Conservation (phyloP, 2,329 filamentous ascomycete genomes). For the Botrytis sinoallii region DNA sequence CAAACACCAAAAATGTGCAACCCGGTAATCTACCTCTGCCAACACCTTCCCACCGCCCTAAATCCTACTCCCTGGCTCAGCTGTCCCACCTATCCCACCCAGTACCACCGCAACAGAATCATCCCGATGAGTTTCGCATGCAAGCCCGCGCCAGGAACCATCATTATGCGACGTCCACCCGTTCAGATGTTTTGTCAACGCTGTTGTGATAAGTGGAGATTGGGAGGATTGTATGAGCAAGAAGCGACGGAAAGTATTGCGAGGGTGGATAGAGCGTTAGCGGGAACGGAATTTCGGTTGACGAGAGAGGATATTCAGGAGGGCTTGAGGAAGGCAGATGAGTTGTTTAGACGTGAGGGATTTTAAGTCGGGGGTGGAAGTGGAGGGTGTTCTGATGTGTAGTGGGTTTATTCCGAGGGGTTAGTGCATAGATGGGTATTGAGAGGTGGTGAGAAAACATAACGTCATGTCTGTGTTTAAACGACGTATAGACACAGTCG, state of each 20-base stretch:
- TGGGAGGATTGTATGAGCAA: background rate
- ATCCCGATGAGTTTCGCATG: background rate
- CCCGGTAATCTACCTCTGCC: background rate
- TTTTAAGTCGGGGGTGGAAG: no score
- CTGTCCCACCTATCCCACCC: background rate
- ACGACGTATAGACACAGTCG: background rate
- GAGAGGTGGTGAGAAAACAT: background rate
- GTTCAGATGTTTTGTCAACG: background rate
- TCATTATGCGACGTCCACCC: background rate
- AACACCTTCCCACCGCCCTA: conserved; percentile 4
- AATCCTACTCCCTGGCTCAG: background rate
- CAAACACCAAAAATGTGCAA: background rate
- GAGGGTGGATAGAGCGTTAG: conserved; percentile 39
- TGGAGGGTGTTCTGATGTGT: no score
- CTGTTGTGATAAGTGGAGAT: conserved; percentile 15
- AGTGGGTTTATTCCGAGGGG: conserved; percentile 5
- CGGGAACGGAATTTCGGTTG: conserved; percentile 37
- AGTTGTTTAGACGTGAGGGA: background rate
- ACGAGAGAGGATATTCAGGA: conserved; percentile 29
- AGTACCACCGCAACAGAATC: background rate
- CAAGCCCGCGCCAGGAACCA: background rate
- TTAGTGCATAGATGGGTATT: conserved; percentile 19
- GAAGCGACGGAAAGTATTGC: conserved; percentile 19
- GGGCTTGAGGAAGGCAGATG: conserved; percentile 1
- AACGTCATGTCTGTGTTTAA: background rate